These are phyloP conservation scores for Beauveria rudraprayagi DNA, from an alignment of 2,329 filamentous ascomycete species.

Conservation along the genomic window DNA sequence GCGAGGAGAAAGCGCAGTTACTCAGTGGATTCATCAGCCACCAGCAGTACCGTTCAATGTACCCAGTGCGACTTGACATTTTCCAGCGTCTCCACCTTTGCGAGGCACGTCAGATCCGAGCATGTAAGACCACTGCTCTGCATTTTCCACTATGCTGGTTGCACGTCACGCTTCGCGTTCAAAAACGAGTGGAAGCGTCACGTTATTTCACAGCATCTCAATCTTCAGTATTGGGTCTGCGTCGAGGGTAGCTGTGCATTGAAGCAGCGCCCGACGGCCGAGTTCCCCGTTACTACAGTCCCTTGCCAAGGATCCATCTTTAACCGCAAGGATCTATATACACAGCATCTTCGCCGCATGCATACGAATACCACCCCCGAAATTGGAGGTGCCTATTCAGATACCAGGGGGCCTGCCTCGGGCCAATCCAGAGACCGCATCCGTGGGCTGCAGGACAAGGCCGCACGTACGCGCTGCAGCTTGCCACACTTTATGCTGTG, in stretches of 20 bases:
- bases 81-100: conserved; percentile 23
- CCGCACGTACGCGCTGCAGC: conserved; percentile 49
- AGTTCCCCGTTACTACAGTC: conserved; percentile 9
- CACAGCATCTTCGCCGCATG: conserved; percentile 81
- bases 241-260: conserved; percentile 49
- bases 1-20: no score
- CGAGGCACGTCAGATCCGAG: conserved; percentile 41
- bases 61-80: no score
- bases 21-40: background rate
- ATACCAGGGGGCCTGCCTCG: background rate
- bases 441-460: conserved; percentile 48
- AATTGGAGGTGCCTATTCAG: background rate
- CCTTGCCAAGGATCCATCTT: conserved; percentile 55
- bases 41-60: no score
- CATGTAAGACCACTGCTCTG: conserved; percentile 63
- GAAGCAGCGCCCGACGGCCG: conserved; percentile 17
- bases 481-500: conserved; percentile 56
- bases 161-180: conserved; percentile 52
- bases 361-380: conserved; percentile 62
- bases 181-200: conserved; percentile 98
- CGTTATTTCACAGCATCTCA: conserved; percentile 69
- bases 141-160: conserved; percentile 71
- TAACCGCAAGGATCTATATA: conserved; percentile 88
- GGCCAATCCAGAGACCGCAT: conserved; percentile 45
- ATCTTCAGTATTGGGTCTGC: conserved; percentile 49